Evolutionary conservation across 148 eudicot species (phyloP), one percentile per base, ranked within the genome.

Genomic region (Amaranthus hypochondriacus): DNA sequence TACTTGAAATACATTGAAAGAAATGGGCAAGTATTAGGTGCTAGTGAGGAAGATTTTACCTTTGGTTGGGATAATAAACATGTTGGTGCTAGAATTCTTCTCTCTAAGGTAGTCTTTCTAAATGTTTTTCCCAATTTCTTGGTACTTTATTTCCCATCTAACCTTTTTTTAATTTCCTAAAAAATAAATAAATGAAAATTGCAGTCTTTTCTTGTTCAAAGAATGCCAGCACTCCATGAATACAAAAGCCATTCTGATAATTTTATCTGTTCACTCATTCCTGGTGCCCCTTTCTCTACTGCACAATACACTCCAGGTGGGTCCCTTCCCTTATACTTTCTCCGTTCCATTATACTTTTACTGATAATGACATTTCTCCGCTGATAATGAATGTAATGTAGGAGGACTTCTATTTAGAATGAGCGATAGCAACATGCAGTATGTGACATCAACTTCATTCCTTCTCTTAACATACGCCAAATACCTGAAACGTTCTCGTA

Each of bases 51-150:
- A 59, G 97, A 89, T 73, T 81, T 79, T 77, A 89, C 93, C 47
- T 91, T 91, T 80, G 92, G 97, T 42, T 91, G 97, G 97, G 97
- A 91, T 63, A 89, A 91, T 78, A 91, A 91, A 81, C 93, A 89
- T 73, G 97, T 77, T 80, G 97, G 97, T 76, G 93, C 97, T 8
- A 82, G 93, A 73, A 85, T 91, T 48, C 89, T 91, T 7, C 89
- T 91, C 49, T 87, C 97, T 57, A 91, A 89, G 96, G 95, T 89
- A 60, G n/a, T 7, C 3, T 11, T 48, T 60, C 60, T 48, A 5
- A 44, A 58, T 7, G 28, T 6, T 48, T 28, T 28, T 28, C 39
- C 39, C 39, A 28, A 28, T 28, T 28, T 28, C 39, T 28, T 2
- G 39, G 13, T 53, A 4, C 13, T 13, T 44, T 18, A 18, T 18